Evolutionary conservation across 805 yeast species (phyloP).

Genomic region (Schwanniomyces pseudopolymorphus): DNA sequence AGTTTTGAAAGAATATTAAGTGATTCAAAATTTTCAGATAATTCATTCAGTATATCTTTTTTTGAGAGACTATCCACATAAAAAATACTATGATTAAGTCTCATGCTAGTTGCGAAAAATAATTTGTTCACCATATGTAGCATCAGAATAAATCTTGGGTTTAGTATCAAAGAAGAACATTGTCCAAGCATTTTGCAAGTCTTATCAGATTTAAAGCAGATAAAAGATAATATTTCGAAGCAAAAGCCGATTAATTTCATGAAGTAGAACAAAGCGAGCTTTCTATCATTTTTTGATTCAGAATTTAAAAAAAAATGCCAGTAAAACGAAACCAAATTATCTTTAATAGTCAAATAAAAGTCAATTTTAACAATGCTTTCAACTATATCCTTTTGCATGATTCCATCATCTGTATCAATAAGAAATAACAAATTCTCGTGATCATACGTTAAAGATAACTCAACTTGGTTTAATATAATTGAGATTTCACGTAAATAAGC

Average conservation of each 20-base stretch:
- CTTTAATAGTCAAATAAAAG: constrained; percentile 25
- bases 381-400: neutral
- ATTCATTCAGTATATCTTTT: neutral
- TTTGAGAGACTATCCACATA: neutral
- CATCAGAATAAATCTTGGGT: constrained; percentile 16
- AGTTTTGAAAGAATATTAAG: constrained; percentile 8
- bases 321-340: constrained; percentile 38
- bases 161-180: constrained; percentile 15
- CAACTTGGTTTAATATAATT: neutral
- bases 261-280: constrained; percentile 36
- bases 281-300: constrained; percentile 24
- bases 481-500: neutral
- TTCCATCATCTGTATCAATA: neutral
- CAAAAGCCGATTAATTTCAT: constrained; percentile 25
- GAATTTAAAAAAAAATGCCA: constrained; percentile 45
- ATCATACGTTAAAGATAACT: neutral
- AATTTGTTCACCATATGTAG: constrained; percentile 16
- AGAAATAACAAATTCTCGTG: neutral
- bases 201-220: constrained; percentile 9
- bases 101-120: constrained; percentile 2
- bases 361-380: constrained; percentile 14
- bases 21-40: constrained; percentile 1
- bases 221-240: constrained; percentile 13
- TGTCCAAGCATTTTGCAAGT: constrained; percentile 7
- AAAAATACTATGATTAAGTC: constrained; percentile 2